Percentiles rank a stretch among this genome's conserved stretches.
Conservation (phyloP, 2,329 filamentous ascomycete species). For the Paecilomyces niveus region DNA sequence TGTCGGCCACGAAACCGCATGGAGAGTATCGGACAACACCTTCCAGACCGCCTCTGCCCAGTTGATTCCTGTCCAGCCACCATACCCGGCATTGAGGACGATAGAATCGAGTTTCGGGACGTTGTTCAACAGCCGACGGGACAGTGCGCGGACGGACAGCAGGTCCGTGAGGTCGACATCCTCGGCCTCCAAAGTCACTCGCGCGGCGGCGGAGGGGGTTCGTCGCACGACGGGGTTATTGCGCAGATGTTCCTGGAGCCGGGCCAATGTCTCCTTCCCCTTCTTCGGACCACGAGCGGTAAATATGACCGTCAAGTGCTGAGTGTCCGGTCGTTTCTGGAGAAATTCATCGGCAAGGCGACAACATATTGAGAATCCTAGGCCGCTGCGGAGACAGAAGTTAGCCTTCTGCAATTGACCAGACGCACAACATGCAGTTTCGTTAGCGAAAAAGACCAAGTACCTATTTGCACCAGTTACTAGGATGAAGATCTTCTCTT, state of each 20-base stretch:
- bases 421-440: too few species aligned
- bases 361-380: conserved; percentile 76
- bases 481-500: conserved; percentile 46
- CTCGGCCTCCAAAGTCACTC: conserved; percentile 49
- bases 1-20: conserved; percentile 66
- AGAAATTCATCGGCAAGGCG: conserved; percentile 89
- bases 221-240: not conserved
- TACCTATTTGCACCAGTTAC: conserved; percentile 87
- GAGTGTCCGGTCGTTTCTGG: conserved; percentile 54
- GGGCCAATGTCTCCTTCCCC: conserved; percentile 61
- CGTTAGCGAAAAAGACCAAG: conserved; percentile 3
- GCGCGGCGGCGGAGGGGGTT: conserved; percentile 8
- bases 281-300: conserved; percentile 74
- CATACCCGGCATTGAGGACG: conserved; percentile 81
- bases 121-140: conserved; percentile 40
- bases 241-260: conserved; percentile 57
- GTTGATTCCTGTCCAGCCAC: conserved; percentile 74
- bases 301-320: conserved; percentile 71
- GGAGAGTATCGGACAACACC: conserved; percentile 55
- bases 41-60: conserved; percentile 55
- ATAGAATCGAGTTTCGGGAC: conserved; percentile 69
- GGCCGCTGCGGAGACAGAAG: conserved; percentile 53
- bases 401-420: conserved; percentile 1
- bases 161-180: conserved; percentile 52
- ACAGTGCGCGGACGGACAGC: conserved; percentile 48